Evolutionary conservation across 2,329 filamentous ascomycete species (phyloP), one percentile per base, ranked within the genome.

Genomic region (Tolypocladium paradoxum): DNA sequence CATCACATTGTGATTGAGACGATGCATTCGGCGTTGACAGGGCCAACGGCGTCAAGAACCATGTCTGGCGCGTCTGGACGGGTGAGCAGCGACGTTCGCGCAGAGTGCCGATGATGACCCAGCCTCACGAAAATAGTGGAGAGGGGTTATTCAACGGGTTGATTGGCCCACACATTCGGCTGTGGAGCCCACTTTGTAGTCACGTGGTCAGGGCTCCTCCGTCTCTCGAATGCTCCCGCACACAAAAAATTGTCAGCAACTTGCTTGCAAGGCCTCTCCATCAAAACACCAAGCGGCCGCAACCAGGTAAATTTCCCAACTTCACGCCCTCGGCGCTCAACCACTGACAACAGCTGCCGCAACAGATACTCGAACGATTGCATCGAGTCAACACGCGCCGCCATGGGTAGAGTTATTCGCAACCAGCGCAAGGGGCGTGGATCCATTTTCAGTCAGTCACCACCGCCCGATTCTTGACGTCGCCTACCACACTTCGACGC

Each of bases 381-480:
- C 61, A 66, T 66, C 60, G 61, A 63, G 64, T 62, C 62, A 63
- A 63, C 59, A 65, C 61, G 57, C 67, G 68, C 64, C 66, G 67
- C 65, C 62, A 79, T 79, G 76, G 76, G 76, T 76, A 73, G 76
- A 74, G 76, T 79, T 68, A 83, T 83, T 76, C 78, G 80, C 74
- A 83, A 83, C 73, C 80, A 83, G 79, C 75, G 77, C 69, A 80
- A 80, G 74, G 77, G 77, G 68, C 73, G 73, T 71, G 76, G 76
- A 69, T 76, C 74, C 68, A 80, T 81, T 67, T 81, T 80, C 76
- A 79, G 72, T 74, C 69, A 73, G 70, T 71, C 63, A 54, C 58
- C 57, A 62, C 59, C 61, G 57, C 60, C 43, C 54, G 37, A 34
- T 53, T 50, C 48, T 50, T 52, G 50, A 58, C 56, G 51, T 55